Conservation (phyloP, 352 stramenopile genomes). For the Globisporangium iwayamae region DNA sequence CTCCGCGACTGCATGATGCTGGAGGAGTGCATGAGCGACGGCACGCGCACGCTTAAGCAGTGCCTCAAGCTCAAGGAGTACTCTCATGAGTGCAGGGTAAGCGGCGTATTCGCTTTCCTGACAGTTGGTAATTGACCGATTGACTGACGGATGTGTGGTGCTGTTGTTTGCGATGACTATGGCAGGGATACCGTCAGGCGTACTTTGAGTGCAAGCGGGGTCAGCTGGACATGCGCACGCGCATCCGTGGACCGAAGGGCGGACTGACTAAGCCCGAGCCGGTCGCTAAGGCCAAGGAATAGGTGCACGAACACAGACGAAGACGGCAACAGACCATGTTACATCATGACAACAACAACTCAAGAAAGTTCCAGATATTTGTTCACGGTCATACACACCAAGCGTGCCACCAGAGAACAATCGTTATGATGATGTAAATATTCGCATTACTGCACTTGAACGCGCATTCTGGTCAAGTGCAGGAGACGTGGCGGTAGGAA, state of each 20-base stretch:
- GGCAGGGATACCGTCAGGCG: slow-evolving; percentile 63
- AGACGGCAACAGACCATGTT: background rate
- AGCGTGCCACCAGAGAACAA: background rate
- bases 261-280: slow-evolving; percentile 45
- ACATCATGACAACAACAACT: background rate
- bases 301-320: background rate
- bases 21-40: slow-evolving; percentile 77
- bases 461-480: slow-evolving; percentile 1
- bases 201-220: slow-evolving; percentile 87
- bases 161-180: background rate
- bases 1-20: slow-evolving; percentile 78
- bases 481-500: slow-evolving; percentile 19
- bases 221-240: slow-evolving; percentile 81
- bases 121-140: background rate
- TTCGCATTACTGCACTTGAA: background rate
- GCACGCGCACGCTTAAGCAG: slow-evolving; percentile 67
- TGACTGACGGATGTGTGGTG: background rate
- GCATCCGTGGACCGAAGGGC: slow-evolving; percentile 75
- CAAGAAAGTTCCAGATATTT: background rate
- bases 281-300: slow-evolving; percentile 16
- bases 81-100: slow-evolving; percentile 68
- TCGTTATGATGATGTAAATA: background rate
- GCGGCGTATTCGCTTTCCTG: slow-evolving; percentile 6
- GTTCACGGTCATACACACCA: background rate
- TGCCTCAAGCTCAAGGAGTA: slow-evolving; percentile 69